Conservation (phyloP, 192 early-diverging fungal species). For the Entomortierella beljakovae region DNA sequence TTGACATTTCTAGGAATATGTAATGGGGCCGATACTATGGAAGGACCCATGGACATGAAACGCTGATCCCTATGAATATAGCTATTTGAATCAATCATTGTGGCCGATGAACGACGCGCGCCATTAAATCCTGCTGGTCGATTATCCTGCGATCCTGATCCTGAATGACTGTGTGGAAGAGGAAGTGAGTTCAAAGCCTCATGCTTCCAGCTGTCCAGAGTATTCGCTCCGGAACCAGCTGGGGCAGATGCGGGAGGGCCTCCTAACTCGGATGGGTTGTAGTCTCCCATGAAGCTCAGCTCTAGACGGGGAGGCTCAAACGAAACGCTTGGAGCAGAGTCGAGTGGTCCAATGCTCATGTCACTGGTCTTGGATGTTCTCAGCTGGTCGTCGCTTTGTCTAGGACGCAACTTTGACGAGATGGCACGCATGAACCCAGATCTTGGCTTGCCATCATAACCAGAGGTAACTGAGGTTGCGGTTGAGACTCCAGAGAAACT, state of each 20-base stretch:
- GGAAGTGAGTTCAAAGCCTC: conserved; percentile 24
- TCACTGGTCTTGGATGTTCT: conserved; percentile 20
- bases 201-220: conserved; percentile 20
- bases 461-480: conserved; percentile 15
- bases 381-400: conserved; percentile 41
- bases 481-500: conserved; percentile 22
- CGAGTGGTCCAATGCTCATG: background rate
- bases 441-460: conserved; percentile 13
- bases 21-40: background rate
- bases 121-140: conserved; percentile 19
- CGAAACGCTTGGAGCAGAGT: conserved; percentile 6
- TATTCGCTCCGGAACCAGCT: background rate
- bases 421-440: conserved; percentile 41
- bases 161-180: background rate
- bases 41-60: conserved; percentile 14
- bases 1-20: background rate
- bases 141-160: conserved; percentile 4
- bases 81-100: conserved; percentile 6
- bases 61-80: conserved; percentile 22
- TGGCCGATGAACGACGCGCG: conserved; percentile 29
- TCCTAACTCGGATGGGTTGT: conserved; percentile 1
- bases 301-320: conserved; percentile 48
- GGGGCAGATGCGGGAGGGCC: conserved; percentile 26
- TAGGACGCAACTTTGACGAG: conserved; percentile 34
- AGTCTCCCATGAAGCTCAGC: conserved; percentile 26